A percentile compares a stretch with the other conserved stretches of the same genome.
Conservation (phyloP, 2,329 filamentous ascomycete species). For the Penicillium sp. region DNA sequence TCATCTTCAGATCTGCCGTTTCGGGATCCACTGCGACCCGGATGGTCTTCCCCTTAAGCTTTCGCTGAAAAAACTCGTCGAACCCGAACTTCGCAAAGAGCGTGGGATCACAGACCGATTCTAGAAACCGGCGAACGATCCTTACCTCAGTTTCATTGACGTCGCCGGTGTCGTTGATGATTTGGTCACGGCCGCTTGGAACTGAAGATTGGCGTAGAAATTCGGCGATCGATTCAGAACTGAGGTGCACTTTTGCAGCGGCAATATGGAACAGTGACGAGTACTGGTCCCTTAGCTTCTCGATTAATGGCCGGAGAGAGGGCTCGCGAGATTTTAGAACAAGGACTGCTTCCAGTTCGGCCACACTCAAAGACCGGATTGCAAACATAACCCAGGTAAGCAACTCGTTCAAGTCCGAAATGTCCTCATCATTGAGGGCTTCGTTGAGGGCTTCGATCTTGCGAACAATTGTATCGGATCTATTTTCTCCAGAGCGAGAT, state of each 20-base stretch:
- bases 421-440: slow-evolving; percentile 31
- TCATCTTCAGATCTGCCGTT: slow-evolving; percentile 14
- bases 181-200: neutral
- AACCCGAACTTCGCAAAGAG: slow-evolving; percentile 34
- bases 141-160: slow-evolving; percentile 29
- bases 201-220: slow-evolving; percentile 18
- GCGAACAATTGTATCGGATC: slow-evolving; percentile 29
- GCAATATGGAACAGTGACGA: slow-evolving; percentile 28
- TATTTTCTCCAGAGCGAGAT: slow-evolving; percentile 30
- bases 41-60: slow-evolving; percentile 26
- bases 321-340: slow-evolving; percentile 28
- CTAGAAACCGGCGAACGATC: slow-evolving; percentile 31
- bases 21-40: slow-evolving; percentile 26
- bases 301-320: slow-evolving; percentile 31
- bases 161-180: slow-evolving; percentile 5
- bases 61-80: slow-evolving; percentile 32
- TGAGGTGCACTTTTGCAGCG: slow-evolving; percentile 20
- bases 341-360: slow-evolving; percentile 29
- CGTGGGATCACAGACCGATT: slow-evolving; percentile 31
- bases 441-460: slow-evolving; percentile 19
- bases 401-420: slow-evolving; percentile 32
- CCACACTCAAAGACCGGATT: slow-evolving; percentile 9
- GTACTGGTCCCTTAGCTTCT: slow-evolving; percentile 32
- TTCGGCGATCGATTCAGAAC: slow-evolving; percentile 30
- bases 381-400: slow-evolving; percentile 28